Evolutionary conservation across 73 alveolate species (phyloP).

Genomic region (Effrenium voratum): DNA sequence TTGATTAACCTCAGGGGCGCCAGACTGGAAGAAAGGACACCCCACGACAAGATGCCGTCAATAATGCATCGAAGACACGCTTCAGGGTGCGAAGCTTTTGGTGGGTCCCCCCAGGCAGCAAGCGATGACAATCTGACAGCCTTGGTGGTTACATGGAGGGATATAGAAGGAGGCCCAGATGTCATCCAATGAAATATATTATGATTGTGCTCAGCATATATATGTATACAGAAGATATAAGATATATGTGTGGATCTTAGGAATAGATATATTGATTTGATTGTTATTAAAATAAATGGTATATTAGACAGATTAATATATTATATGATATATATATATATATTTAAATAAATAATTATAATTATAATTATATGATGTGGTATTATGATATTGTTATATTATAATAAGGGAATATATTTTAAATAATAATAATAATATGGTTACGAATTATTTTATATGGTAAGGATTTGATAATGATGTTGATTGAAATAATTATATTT

Average conservation of each 20-base stretch:
- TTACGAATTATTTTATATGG: background rate
- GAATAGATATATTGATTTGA: background rate
- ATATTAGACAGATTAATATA: background rate
- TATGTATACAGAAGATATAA: background rate
- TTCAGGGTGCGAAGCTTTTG: no score
- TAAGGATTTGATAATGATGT: background rate
- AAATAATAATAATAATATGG: background rate
- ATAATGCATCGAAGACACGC: no score
- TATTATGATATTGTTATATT: no score
- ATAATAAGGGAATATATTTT: no score
- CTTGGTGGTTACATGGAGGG: slow-evolving; percentile 57
- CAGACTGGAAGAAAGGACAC: no score
- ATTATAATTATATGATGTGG: background rate
- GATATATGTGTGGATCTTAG: background rate
- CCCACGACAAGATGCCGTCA: no score
- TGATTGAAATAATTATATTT: background rate
- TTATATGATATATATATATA: background rate
- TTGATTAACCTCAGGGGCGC: no score
- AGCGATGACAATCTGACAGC: slow-evolving; percentile 73
- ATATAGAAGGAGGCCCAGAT: background rate
- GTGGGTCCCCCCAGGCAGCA: slow-evolving; percentile 1
- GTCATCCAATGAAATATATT: background rate
- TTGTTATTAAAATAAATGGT: background rate
- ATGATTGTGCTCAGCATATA: background rate
- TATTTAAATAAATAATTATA: background rate